phyloP scores from a whole-genome alignment of 306 rosid genomes.

The Cicer yamashitae region DNA sequence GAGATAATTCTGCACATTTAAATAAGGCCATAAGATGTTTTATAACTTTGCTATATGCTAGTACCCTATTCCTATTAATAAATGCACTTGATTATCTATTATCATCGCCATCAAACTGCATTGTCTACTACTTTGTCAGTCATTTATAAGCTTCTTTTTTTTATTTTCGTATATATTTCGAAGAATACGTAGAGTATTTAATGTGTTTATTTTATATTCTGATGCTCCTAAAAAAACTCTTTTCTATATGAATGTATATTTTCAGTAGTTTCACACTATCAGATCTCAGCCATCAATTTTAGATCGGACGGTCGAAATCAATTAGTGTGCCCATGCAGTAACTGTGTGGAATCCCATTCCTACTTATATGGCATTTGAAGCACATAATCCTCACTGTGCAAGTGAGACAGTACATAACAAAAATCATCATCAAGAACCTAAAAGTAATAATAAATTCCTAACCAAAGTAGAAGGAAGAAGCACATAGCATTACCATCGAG shows the following conservation, averaged over 20 bases:
- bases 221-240: no score
- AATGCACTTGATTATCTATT: slow-evolving; percentile 1
- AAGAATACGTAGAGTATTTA: no score
- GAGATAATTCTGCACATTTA: not conserved
- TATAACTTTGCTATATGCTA: slow-evolving; percentile 3
- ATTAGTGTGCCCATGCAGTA: no score
- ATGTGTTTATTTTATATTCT: no score
- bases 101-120: not conserved
- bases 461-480: slow-evolving; percentile 1
- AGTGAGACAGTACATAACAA: not conserved
- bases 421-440: slow-evolving; percentile 4
- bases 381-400: slow-evolving; percentile 25
- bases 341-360: no score
- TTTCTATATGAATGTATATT: no score
- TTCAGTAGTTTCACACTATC: no score
- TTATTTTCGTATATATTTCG: no score
- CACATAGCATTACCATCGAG: slow-evolving; percentile 71
- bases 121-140: no score
- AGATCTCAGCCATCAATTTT: no score
- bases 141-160: no score
- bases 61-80: not conserved
- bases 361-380: slow-evolving; percentile 19
- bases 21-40: not conserved
- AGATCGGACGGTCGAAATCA: no score
- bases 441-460: not conserved